phyloP scores from a whole-genome alignment of 306 rosid species.

The Gynostemma pentaphyllum region DNA sequence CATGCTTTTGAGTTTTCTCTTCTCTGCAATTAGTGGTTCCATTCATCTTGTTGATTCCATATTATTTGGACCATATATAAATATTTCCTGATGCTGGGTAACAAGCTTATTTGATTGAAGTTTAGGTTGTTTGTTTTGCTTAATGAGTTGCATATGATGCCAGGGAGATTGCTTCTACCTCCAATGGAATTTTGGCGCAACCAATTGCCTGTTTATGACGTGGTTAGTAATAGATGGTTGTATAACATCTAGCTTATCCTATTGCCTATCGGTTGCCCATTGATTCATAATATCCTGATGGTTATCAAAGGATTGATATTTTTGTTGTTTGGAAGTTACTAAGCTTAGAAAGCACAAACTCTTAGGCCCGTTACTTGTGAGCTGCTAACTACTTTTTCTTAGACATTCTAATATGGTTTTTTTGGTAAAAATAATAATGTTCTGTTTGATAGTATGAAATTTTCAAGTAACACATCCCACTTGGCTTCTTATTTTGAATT shows the following conservation, averaged over 20 bases:
- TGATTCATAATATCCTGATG: not conserved
- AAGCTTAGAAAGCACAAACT: no score
- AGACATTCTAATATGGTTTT: no score
- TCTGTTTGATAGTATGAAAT: no score
- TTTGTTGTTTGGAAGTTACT: not conserved
- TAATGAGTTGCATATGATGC: constrained; percentile 12
- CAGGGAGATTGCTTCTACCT: constrained; percentile 64
- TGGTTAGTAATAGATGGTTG: constrained; percentile 35
- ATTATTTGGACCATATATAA: no score
- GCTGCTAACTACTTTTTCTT: not conserved
- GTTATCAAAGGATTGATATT: not conserved
- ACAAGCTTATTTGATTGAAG: not conserved
- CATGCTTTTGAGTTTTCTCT: no score
- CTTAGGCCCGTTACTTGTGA: not conserved
- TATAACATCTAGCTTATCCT: not conserved
- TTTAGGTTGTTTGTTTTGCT: not conserved
- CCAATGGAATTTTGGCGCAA: constrained; percentile 85
- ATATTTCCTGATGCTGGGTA: no score
- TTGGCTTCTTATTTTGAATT: no score
- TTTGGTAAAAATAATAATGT: no score
- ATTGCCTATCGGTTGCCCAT: not conserved
- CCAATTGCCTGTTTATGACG: constrained; percentile 51
- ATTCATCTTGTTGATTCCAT: not conserved
- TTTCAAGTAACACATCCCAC: no score
- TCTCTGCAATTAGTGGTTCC: no score